Evolutionary conservation across 805 yeast genomes (phyloP).

Genomic region (Barnettozyma siamensis): DNA sequence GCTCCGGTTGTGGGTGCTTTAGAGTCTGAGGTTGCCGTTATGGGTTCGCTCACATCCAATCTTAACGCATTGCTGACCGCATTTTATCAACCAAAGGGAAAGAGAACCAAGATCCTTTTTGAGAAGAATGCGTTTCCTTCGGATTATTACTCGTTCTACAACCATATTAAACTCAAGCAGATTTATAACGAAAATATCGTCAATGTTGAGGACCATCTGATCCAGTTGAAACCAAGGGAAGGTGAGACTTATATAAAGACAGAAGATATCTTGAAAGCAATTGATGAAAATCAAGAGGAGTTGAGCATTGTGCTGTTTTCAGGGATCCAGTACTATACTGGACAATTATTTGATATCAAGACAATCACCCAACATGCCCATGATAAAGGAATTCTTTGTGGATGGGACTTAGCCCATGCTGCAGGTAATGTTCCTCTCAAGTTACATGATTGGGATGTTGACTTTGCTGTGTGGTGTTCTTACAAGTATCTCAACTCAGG

Average conservation of each 20-base stretch:
- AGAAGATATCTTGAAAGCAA: conserved; percentile 50
- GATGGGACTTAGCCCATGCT: conserved; percentile 97
- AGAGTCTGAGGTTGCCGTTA: conserved; percentile 73
- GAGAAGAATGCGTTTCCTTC: conserved; percentile 91
- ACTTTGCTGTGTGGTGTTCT: conserved; percentile 93
- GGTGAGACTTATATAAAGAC: conserved; percentile 56
- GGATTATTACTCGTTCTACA: conserved; percentile 79
- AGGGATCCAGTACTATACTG: conserved; percentile 89
- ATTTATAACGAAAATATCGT: conserved; percentile 38
- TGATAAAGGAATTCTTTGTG: conserved; percentile 48
- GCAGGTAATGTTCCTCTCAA: conserved; percentile 77
- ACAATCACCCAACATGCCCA: conserved; percentile 65
- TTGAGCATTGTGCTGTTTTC: conserved; percentile 75
- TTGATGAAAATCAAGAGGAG: conserved; percentile 51
- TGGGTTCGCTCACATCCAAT: conserved; percentile 83
- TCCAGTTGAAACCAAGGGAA: conserved; percentile 57
- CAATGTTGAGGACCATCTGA: conserved; percentile 44
- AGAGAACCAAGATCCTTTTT: conserved; percentile 64
- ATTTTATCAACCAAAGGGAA: conserved; percentile 64
- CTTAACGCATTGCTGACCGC: conserved; percentile 67
- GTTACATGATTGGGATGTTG: conserved; percentile 85
- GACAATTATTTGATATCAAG: conserved; percentile 75
- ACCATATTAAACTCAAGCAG: conserved; percentile 55
- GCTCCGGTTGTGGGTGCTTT: conserved; percentile 75
- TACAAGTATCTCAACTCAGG: conserved; percentile 90